These are phyloP conservation scores for Neurospora intermedia DNA, from an alignment of 495 filamentous ascomycete species.

Conservation along the genomic window DNA sequence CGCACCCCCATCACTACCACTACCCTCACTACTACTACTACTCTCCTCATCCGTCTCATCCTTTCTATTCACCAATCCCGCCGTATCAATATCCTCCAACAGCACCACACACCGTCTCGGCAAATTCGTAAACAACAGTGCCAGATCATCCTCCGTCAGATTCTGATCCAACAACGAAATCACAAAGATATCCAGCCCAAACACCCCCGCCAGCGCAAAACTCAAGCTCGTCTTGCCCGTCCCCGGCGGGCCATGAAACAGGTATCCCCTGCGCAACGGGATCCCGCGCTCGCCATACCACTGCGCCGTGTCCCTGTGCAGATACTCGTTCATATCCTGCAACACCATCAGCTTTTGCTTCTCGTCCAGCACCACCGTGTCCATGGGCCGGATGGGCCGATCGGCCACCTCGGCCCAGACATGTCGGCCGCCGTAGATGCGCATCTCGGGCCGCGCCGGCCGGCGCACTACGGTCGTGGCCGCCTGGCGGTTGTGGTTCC, in stretches of 20 bases:
- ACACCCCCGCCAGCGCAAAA: slow-evolving; percentile 58
- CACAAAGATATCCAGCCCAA: slow-evolving; percentile 58
- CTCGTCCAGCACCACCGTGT: slow-evolving; percentile 73
- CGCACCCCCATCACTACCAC: background rate
- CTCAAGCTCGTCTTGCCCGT: slow-evolving; percentile 52
- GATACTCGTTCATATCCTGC: slow-evolving; percentile 78
- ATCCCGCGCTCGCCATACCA: slow-evolving; percentile 86
- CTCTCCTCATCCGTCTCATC: background rate
- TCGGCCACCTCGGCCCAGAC: slow-evolving; percentile 57
- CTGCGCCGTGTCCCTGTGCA: slow-evolving; percentile 57
- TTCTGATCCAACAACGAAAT: slow-evolving; percentile 51
- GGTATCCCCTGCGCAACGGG: slow-evolving; percentile 79
- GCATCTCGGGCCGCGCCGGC: slow-evolving; percentile 14
- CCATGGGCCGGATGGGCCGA: slow-evolving; percentile 64
- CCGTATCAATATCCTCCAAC: slow-evolving; percentile 64
- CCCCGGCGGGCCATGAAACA: slow-evolving; percentile 67
- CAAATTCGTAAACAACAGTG: slow-evolving; percentile 52
- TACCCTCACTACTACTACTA: background rate
- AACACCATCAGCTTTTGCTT: slow-evolving; percentile 61
- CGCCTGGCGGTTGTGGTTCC: slow-evolving; percentile 41
- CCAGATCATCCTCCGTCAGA: slow-evolving; percentile 60
- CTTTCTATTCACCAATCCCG: slow-evolving; percentile 42
- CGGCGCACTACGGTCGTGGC: slow-evolving; percentile 13
- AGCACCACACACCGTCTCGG: slow-evolving; percentile 57
- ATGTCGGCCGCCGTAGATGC: slow-evolving; percentile 27